Base-by-base conservation (phyloP, 495 filamentous ascomycete species). In the Pyrenopolyporus hunteri region DNA sequence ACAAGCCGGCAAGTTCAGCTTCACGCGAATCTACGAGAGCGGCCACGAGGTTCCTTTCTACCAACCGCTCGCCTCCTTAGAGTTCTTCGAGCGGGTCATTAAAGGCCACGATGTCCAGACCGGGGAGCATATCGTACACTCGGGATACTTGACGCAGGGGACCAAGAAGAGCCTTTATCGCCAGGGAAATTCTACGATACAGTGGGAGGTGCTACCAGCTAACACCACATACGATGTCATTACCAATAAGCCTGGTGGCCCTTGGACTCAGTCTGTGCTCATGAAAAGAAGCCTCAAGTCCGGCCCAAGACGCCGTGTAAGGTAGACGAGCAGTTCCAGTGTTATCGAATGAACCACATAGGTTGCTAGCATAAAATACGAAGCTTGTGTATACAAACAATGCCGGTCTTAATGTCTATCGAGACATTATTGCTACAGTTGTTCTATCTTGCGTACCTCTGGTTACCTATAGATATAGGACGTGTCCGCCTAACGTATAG, bases 31-130 rank as follows among this genome's bases (percentile, higher is more conserved):
- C n/a, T 88, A 85, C 68, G 78, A 87, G 61, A 80, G 80, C 43
- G 86, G 87, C 0, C 87, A 90, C 64, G 80, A 87, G 59, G 85
- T 89, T 3, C 87, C 87, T 1, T 86, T 88, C 66, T 89, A 90
- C 63, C 85, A 88, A 66, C 87, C 87, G 0, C 64, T 87, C 25
- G 77, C 80, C n/a, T 64, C 85, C 2, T 74, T 87, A 4, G 78
- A 80, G 54, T 74, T 86, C 32, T 88, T 89, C 63, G 78, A 83
- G 63, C 76, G 87, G 5, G 80, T 75, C 0, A 80, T 89, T 43
- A 66, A 66, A 3, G 81, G 84, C 11, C 69, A 67, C 31, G 87
- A 89, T 46, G 76, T 89, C 39, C 85, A 86, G 26, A 88, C 84
- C 11, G 87, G 87, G 2, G 71, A 69, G 43, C 43, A 69, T 1